A percentile compares a stretch with the other conserved stretches of the same genome.
Conservation (phyloP, 345 rosid genomes). For the Eucalyptus tenuipes region DNA sequence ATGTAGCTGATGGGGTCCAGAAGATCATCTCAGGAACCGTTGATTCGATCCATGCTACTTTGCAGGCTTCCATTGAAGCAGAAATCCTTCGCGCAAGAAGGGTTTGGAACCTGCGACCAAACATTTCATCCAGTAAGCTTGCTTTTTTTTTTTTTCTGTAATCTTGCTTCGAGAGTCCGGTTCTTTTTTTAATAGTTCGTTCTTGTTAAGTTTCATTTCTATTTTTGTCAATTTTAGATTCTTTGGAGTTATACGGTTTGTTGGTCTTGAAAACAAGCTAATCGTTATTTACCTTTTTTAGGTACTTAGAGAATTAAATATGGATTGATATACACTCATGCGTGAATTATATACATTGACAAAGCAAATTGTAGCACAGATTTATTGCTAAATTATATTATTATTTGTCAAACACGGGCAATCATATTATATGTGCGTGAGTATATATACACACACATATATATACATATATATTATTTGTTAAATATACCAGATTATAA, state of each 20-base stretch:
- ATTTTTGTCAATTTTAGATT: background rate
- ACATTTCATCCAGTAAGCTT: background rate
- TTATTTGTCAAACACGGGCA: background rate
- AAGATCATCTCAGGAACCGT: background rate
- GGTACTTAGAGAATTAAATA: background rate
- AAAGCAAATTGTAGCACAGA: background rate
- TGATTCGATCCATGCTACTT: background rate
- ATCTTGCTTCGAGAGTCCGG: background rate
- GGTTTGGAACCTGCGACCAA: background rate
- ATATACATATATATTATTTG: background rate
- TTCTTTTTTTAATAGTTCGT: background rate
- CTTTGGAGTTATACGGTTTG: background rate
- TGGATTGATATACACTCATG: background rate
- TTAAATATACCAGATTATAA: background rate
- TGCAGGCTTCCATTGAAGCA: background rate
- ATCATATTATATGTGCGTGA: background rate
- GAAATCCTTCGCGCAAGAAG: background rate
- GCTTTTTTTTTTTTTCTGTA: background rate
- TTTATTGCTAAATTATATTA: background rate
- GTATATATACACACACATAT: fast-evolving
- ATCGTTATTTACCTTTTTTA: background rate
- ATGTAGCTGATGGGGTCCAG: background rate
- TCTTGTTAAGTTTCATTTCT: background rate
- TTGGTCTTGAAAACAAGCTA: background rate
- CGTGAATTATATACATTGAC: background rate